Base-by-base conservation (phyloP, 2,329 filamentous ascomycete species). In the Aspergillus quadrilineatus region DNA sequence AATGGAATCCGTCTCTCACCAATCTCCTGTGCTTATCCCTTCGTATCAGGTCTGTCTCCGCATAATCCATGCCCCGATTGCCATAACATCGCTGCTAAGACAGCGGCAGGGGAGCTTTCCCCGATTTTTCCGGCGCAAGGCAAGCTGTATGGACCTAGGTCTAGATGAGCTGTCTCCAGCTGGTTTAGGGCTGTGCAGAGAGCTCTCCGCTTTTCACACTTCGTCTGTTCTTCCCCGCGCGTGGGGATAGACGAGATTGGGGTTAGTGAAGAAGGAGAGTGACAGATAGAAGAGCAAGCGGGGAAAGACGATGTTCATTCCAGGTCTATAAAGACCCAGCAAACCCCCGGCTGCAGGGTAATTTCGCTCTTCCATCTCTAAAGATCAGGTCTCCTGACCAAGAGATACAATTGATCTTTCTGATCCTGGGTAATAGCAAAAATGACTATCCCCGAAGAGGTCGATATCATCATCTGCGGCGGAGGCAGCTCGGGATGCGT, bases 391-490 rank as follows among this genome's bases (percentile, higher is more conserved):
- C 34, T 37, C 34, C 22, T 22, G 22, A 4, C 22, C 22, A 22
- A 14, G 34, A 37, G 34, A 37, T 5, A 37, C 12, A 17, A 37
- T 37, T 37, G 34, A 29, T 28, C 14, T 26, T 17, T 14, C 42
- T 44, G 26, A 14, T 22, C 44, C 14, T 4, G 4, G 6, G 22
- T 34, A 2, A 30, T 17, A 22, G 22, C 22, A 22, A 22, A 3
- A 10, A 86, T 85, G 80, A 84, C 80, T 62, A 79, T 91, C 60
- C 88, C 88, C 36, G 88, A 91, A 57, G 89, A 91, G 78, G 89
- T 90, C 67, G 89, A 91, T 70, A 90, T 92, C 65, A 91, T 91
- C 65, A 87, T 91, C 30, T 88, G 85, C 63, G 89, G 89, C 67
- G 89, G 89, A 67, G 88, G 88, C 53, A 89, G 86, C 69, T 85